phyloP scores from a whole-genome alignment of 2,329 filamentous ascomycete species.

The Hymenoscyphus linearis region DNA sequence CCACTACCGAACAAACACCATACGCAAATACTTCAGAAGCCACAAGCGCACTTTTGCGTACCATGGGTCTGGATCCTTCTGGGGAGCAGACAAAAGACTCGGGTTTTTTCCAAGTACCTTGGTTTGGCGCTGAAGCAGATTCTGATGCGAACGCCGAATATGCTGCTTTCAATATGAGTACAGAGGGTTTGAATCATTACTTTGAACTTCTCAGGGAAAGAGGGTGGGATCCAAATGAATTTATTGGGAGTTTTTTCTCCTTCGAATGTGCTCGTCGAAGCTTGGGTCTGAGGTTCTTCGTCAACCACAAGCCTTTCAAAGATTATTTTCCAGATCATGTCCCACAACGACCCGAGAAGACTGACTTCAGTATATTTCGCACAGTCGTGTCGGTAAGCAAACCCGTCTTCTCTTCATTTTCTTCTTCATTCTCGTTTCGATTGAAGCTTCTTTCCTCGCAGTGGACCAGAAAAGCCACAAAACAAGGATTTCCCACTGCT shows the following conservation, averaged over 20 bases:
- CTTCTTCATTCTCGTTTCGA: neutral
- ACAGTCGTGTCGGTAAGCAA: neutral
- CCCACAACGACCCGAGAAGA: neutral
- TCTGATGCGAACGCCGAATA: neutral
- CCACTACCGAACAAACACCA: neutral
- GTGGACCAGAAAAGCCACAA: too few relatives aligned
- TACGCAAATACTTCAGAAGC: neutral
- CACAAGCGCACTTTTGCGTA: neutral
- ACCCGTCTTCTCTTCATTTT: neutral
- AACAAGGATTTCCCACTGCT: too few relatives aligned
- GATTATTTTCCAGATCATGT: neutral
- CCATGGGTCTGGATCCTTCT: neutral
- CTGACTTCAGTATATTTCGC: neutral
- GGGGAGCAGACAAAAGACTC: neutral
- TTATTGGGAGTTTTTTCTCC: neutral
- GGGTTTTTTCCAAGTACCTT: neutral
- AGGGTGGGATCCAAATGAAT: neutral
- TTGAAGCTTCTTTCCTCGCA: neutral
- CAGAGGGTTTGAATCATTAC: neutral
- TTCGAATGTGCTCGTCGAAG: neutral
- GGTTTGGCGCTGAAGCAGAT: constrained; percentile 3
- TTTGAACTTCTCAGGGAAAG: neutral
- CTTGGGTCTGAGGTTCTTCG: neutral
- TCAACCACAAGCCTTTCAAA: neutral
- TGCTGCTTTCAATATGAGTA: neutral